phyloP scores from a whole-genome alignment of 441 rosid genomes.

The Mallotus japonicus region DNA sequence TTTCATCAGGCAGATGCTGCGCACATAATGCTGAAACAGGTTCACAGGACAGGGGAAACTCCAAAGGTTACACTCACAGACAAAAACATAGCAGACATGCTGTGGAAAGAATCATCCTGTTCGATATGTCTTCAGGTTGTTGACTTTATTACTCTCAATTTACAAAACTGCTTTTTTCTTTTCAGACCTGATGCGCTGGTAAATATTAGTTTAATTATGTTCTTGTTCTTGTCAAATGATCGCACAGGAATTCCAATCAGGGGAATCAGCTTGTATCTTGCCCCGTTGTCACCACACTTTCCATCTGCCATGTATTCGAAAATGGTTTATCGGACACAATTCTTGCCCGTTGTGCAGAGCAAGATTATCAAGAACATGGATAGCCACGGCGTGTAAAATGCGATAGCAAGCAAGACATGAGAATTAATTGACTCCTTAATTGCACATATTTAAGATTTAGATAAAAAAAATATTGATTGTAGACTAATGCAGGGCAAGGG shows the following conservation, averaged over 20 bases:
- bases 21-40: neutral
- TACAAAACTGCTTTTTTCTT: neutral
- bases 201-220: neutral
- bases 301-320: conserved; percentile 28
- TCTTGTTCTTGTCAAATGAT: neutral
- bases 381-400: neutral
- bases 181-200: neutral
- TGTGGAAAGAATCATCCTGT: conserved; percentile 31
- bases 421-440: neutral
- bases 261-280: conserved; percentile 28
- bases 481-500: too few species aligned
- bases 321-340: conserved; percentile 30
- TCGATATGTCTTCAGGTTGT: conserved; percentile 47
- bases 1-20: conserved; percentile 5
- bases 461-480: too few species aligned
- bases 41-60: neutral
- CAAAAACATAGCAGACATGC: conserved; percentile 22
- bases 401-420: neutral
- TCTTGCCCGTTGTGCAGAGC: conserved; percentile 48
- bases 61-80: conserved; percentile 19
- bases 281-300: conserved; percentile 38
- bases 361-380: conserved; percentile 15
- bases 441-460: neutral
- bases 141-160: neutral
- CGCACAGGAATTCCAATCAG: conserved; percentile 34